Evolutionary conservation across 768 basidiomycete species (phyloP), one percentile per base, ranked within the genome.

Genomic region (Mycena crocata): DNA sequence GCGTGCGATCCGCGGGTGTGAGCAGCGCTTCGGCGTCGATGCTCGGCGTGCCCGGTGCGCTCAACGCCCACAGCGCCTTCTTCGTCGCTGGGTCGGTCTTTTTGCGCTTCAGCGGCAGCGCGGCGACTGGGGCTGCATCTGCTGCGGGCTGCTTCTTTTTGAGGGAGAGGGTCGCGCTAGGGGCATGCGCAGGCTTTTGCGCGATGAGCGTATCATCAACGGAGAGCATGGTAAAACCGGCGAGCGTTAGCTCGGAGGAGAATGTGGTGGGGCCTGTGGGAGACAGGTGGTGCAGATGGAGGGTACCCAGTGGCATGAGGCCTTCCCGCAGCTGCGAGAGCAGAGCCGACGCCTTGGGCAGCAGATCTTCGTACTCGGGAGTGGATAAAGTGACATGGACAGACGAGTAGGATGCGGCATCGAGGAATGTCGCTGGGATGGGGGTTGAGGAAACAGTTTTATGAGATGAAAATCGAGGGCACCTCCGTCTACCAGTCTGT

Each of bases 1-100:
- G 89, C 34, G 83, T 84, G 62, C 91, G 90, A 76, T 99, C 97
- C 40, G 88, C 91, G 28, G 89, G 84, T 14, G 95, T 96, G 46
- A 98, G 86, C 34, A 98, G 88, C 28, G 90, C 83, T 62, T 95
- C 93, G 12, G 94, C 86, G 75, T 97, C 93, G 64, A 97, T 93
- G 12, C 87, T 81, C 0, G 93, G 88, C 5, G 93, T 87, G 0
- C 89, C 84, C 3, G 93, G 87, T 2, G 91, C 80, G 40, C 83
- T 90, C 34, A 96, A 83, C 0, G 94, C 84, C 96, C 96, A 98
- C 37, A 98, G 83, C 0, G 94, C 93, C 68, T 95, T 92, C 80
- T 96, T 97, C 51, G 91, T 87, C 12, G 92, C 90, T 64, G 88
- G 83, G 71, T 90, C 89, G 3, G 83, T 78, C 72, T 82, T 84